Conservation (phyloP, 495 filamentous ascomycete genomes). For the Pseudomonodictys pantanalensis region DNA sequence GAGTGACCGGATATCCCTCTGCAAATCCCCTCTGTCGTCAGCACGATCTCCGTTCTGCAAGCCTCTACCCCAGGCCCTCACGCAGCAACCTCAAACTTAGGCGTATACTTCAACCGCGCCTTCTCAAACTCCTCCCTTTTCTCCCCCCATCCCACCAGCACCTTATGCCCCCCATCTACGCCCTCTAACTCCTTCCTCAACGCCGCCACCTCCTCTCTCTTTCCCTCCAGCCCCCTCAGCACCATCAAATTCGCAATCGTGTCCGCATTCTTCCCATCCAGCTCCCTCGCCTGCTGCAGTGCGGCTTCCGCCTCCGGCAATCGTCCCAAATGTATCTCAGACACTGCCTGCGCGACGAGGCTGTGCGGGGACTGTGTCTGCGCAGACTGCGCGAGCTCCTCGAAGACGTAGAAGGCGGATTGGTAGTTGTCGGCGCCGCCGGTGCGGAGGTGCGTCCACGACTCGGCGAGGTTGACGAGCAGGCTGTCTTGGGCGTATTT, state of each 20-base stretch:
- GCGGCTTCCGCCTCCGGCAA: conserved; percentile 86
- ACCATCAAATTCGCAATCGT: conserved; percentile 80
- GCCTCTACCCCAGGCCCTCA: not conserved
- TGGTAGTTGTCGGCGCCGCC: conserved; percentile 96
- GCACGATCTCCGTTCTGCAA: not conserved
- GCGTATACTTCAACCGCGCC: conserved; percentile 41
- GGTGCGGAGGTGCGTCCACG: conserved; percentile 54
- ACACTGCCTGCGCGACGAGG: conserved; percentile 83
- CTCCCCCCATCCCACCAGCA: conserved; percentile 36
- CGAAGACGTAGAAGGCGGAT: conserved; percentile 95
- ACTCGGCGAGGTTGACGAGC: conserved; percentile 90
- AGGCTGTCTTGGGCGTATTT: conserved; percentile 95
- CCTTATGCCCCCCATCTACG: conserved; percentile 33
- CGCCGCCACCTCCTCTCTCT: conserved; percentile 65
- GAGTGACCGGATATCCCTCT: too few species aligned
- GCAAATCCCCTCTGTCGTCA: not conserved
- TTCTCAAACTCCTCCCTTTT: conserved; percentile 43
- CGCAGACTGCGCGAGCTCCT: conserved; percentile 87
- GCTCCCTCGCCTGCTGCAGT: conserved; percentile 71
- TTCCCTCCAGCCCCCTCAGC: conserved; percentile 69
- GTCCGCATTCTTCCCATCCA: conserved; percentile 66
- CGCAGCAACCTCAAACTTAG: conserved; percentile 40
- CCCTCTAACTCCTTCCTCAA: conserved; percentile 39
- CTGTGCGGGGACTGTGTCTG: conserved; percentile 61
- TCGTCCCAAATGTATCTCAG: conserved; percentile 87